Evolutionary conservation across 495 filamentous ascomycete species (phyloP), one percentile per base, ranked within the genome.

Genomic region (Trichodelitschia bisporula): DNA sequence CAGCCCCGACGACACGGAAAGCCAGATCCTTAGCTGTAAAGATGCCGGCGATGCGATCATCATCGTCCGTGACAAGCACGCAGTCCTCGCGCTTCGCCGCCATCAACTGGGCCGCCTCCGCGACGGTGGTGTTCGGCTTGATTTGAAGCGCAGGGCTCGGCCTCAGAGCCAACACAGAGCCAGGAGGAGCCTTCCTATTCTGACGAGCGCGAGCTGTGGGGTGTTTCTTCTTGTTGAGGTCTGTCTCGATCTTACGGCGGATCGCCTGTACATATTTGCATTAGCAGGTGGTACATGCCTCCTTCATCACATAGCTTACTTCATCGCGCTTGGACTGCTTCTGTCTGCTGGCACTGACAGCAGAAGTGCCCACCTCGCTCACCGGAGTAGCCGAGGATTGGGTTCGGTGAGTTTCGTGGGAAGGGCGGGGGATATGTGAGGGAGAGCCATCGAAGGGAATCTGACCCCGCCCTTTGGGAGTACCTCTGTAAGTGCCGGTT

Each of bases 11-110:
- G 8, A 99, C 86, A 33, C 86, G 70, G 56, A 93, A 99, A 1
- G 86, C 86, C 40, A 99, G 62, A 58, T 99, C 86, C 60, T 99
- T 99, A 19, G 86, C 86, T 2, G 86, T 99, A 51, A 99, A 99
- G 41, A 99, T 99, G 52, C 86, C 86, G 8, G 86, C 72, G 50
- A 99, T 95, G 4, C 86, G 64, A 35, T 99, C 86, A 55, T 99
- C 80, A 36, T 95, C 89, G 44, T 95, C 84, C 15, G 89, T 99
- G 21, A 99, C 86, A 31, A 99, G 58, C n/a, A 99, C 86, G 46
- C 86, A 99, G 55, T 99, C 86, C 46, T 95, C 86, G 34, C 86
- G 64, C 62, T 99, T 99, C 18, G 86, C 86, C 18, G 86, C 86
- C 86, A 99, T 99, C 47, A 99, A 59, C 56, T 99, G 89, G 18